Evolutionary conservation across 495 filamentous ascomycete genomes (phyloP).

Genomic region (Corynascus novoguineensis): DNA sequence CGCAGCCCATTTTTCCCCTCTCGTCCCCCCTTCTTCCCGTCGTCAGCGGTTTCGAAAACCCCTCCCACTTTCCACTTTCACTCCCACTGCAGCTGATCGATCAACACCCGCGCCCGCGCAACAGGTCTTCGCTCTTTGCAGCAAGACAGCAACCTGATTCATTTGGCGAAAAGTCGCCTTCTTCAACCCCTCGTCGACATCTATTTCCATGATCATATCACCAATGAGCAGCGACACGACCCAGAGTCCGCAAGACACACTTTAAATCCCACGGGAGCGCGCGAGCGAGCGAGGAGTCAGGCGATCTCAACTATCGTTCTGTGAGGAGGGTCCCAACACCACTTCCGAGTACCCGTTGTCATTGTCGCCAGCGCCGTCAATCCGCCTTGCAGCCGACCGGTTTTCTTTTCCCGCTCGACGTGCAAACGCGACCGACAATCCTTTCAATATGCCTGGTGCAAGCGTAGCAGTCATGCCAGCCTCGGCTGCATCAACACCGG

Average conservation of each 20-base stretch:
- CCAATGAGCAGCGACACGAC: constrained; percentile 53
- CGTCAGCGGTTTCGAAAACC: constrained; percentile 29
- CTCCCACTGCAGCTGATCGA: constrained; percentile 7
- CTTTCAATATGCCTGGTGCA: constrained; percentile 56
- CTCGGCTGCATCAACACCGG: constrained; percentile 54
- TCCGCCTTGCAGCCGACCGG: constrained; percentile 25
- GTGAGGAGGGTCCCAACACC: constrained; percentile 36
- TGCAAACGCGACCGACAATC: constrained; percentile 42
- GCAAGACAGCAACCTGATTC: constrained; percentile 22
- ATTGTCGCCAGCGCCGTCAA: constrained; percentile 34
- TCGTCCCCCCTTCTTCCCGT: constrained; percentile 26
- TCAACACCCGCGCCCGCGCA: constrained; percentile 4
- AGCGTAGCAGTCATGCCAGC: constrained; percentile 56
- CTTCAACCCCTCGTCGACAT: constrained; percentile 18
- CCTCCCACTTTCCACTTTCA: constrained; percentile 27
- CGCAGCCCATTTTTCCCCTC: constrained; percentile 33
- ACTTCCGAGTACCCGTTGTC: constrained; percentile 27
- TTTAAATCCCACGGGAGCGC: constrained; percentile 56
- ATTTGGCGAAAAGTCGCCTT: constrained; percentile 27
- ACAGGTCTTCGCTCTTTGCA: constrained; percentile 23
- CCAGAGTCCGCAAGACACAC: constrained; percentile 50
- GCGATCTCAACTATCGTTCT: constrained; percentile 50
- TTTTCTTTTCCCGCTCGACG: constrained; percentile 15
- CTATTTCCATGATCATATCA: constrained; percentile 50
- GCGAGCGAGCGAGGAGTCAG: constrained; percentile 47